phyloP scores from a whole-genome alignment of 495 filamentous ascomycete genomes.

The Talaromyces nanjingensis region DNA sequence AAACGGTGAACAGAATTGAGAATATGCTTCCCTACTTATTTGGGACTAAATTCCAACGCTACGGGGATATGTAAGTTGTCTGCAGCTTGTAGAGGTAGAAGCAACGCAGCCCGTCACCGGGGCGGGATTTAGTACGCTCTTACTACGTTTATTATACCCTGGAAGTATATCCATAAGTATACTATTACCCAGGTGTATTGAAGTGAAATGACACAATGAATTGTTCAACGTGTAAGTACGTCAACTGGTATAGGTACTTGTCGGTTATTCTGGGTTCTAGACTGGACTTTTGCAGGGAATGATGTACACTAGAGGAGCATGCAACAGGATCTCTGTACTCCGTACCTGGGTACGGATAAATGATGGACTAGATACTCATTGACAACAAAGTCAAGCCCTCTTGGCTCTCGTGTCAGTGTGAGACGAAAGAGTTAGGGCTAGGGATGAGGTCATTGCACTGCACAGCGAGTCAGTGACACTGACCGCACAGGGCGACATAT shows the following conservation, averaged over 20 bases:
- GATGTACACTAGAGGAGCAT: neutral
- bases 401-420: neutral
- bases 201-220: neutral
- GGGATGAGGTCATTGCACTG: conserved; percentile 5
- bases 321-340: neutral
- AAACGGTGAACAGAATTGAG: neutral
- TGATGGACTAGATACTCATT: neutral
- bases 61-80: neutral
- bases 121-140: neutral
- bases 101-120: neutral
- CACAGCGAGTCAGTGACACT: neutral
- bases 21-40: neutral
- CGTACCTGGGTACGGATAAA: neutral
- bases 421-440: conserved; percentile 1
- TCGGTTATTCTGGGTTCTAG: neutral
- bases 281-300: neutral
- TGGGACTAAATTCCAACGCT: neutral
- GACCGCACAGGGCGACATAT: neutral
- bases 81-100: neutral
- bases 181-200: neutral
- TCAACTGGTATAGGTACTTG: neutral
- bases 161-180: neutral
- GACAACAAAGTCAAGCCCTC: neutral
- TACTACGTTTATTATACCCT: neutral
- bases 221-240: neutral